Conservation (phyloP, 495 filamentous ascomycete genomes). For the Neurospora sp. region DNA sequence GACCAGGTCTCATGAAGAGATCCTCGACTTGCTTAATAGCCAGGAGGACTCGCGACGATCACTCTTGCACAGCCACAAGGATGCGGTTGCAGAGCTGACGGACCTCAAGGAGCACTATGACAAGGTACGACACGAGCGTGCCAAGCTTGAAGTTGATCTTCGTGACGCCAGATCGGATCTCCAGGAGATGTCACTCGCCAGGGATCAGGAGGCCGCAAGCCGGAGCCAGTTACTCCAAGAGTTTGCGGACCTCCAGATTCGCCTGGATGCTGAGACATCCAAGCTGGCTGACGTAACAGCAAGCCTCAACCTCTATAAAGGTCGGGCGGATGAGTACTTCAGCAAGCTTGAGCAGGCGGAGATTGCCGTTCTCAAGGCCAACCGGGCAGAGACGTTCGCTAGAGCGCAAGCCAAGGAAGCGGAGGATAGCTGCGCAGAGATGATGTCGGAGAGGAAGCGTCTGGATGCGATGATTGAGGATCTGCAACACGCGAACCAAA, state of each 20-base stretch:
- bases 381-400: conserved; percentile 85
- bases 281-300: conserved; percentile 75
- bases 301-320: conserved; percentile 83
- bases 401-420: conserved; percentile 80
- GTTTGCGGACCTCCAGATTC: conserved; percentile 87
- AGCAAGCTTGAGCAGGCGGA: conserved; percentile 96
- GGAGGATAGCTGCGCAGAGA: conserved; percentile 79
- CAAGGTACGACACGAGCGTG: conserved; percentile 67
- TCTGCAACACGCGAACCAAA: conserved; percentile 78
- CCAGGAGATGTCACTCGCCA: conserved; percentile 61
- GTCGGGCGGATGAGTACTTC: conserved; percentile 92
- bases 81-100: conserved; percentile 69
- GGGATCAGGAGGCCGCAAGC: conserved; percentile 77
- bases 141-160: conserved; percentile 76
- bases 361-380: conserved; percentile 87
- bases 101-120: conserved; percentile 83
- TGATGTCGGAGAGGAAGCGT: conserved; percentile 86
- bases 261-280: conserved; percentile 79
- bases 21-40: conserved; percentile 85
- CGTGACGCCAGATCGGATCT: conserved; percentile 76
- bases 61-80: conserved; percentile 74
- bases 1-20: conserved; percentile 86
- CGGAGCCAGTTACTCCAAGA: conserved; percentile 84
- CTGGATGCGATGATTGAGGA: conserved; percentile 87
- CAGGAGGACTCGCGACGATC: conserved; percentile 83